Evolutionary conservation across 2,329 filamentous ascomycete genomes (phyloP).

Genomic region (Monilinia aucupariae): DNA sequence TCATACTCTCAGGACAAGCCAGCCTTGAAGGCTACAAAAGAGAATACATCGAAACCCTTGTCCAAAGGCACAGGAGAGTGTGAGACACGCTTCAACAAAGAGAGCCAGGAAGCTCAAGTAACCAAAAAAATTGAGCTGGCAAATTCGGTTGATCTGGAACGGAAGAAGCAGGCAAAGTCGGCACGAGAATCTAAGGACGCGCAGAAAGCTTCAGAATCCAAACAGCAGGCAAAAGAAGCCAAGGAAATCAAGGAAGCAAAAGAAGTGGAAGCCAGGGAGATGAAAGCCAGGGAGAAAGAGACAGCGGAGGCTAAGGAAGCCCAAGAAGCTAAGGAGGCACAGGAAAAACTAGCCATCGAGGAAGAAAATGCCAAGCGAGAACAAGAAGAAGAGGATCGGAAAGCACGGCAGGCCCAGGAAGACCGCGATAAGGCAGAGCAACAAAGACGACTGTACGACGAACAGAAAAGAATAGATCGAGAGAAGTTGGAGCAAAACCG

Average conservation of each 20-base stretch:
- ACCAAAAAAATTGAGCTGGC: slow-evolving; percentile 33
- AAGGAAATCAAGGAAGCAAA: slow-evolving; percentile 26
- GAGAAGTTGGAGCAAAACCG: slow-evolving; percentile 38
- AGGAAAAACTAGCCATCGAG: slow-evolving; percentile 31
- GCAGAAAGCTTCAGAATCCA: slow-evolving; percentile 33
- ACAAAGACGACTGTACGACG: slow-evolving; percentile 33
- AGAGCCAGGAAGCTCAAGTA: slow-evolving; percentile 27
- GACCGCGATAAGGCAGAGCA: slow-evolving; percentile 36
- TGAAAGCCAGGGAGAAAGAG: slow-evolving; percentile 20
- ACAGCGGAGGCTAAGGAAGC: slow-evolving; percentile 24
- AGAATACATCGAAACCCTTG: neutral
- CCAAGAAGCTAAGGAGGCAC: slow-evolving; percentile 24
- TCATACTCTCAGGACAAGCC: slow-evolving; percentile 23
- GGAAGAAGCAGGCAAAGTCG: slow-evolving; percentile 23
- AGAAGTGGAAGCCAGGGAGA: slow-evolving; percentile 25
- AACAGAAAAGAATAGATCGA: slow-evolving; percentile 35
- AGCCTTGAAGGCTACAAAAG: neutral
- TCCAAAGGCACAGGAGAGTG: neutral
- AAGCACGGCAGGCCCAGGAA: slow-evolving; percentile 29
- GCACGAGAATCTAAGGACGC: slow-evolving; percentile 29
- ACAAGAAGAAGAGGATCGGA: slow-evolving; percentile 30
- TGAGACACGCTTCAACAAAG: slow-evolving; percentile 37
- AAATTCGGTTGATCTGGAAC: slow-evolving; percentile 21
- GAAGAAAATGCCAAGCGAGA: slow-evolving; percentile 35
- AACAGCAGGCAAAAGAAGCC: slow-evolving; percentile 24